Base-by-base conservation (phyloP, 2,329 filamentous ascomycete genomes). In the Lecanoromycetidae sp. region DNA sequence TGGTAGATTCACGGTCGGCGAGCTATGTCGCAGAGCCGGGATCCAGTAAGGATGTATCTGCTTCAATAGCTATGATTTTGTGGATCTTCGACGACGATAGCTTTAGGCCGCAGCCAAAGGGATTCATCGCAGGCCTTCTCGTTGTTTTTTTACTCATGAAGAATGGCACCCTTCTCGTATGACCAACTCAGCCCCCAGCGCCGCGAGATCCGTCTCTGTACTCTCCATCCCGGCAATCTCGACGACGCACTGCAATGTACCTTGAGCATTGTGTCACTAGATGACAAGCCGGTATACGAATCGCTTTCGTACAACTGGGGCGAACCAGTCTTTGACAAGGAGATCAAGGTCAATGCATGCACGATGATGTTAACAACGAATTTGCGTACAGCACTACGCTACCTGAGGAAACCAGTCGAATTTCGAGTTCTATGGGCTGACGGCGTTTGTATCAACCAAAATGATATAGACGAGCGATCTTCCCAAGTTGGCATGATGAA, bases 391-490 rank as follows among this genome's bases (percentile, higher is more conserved):
- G 25, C 23, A 7, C 13, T 40, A 6, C 15, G 25, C 5, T 20
- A 30, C 15, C 38, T 40, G 15, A 23, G 38, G 4, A 30, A 10
- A 4, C 4, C 13, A 3, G 26, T 29, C 17, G 5, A 12, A 9
- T 15, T 17, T 30, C 38, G 25, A 2, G 38, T 40, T 6, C 17
- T 40, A 10, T 59, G 56, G 57, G 46, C 50, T 5, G 57, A 59
- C 49, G 48, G 43, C 8, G 34, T 58, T 26, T 58, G 50, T 39
- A 59, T 59, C 36, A 55, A 58, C 26, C 57, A 58, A 33, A 33
- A 26, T 2, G 49, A 58, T 42, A 15, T 36, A 9, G 27, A 42
- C 15, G 57, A 58, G 33, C 36, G 43, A 15, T 38, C 25, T 8
- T 32, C 34, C 13, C 56, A 58, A 35, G 55, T 58, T 6, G 12